phyloP scores from a whole-genome alignment of 2,329 filamentous ascomycete genomes.

The Paraconiothyrium brasiliense region DNA sequence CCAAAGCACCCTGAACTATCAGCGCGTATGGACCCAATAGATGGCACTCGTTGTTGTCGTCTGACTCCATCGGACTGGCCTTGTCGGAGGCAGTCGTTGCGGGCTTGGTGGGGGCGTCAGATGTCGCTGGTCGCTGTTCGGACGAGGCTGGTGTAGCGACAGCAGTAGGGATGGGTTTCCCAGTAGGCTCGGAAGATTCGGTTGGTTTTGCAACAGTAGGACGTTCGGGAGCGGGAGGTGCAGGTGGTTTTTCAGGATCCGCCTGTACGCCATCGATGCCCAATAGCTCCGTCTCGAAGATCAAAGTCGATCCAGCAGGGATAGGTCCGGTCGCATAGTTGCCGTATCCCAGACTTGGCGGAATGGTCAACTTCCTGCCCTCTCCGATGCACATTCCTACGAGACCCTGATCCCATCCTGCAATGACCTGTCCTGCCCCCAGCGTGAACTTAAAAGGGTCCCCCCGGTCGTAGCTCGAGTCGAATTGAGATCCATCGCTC shows the following conservation, averaged over 20 bases:
- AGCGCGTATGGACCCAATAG: conserved; percentile 91
- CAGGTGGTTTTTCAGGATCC: conserved; percentile 21
- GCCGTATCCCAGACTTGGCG: conserved; percentile 87
- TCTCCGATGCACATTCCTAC: conserved; percentile 96
- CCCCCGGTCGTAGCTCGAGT: conserved; percentile 81
- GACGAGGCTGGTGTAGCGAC: conserved; percentile 23
- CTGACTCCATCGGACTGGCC: conserved; percentile 50
- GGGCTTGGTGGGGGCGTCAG: conserved; percentile 22
- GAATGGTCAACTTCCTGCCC: conserved; percentile 86
- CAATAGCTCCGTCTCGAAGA: conserved; percentile 93
- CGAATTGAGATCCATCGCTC: conserved; percentile 78
- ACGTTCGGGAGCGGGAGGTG: conserved; percentile 22
- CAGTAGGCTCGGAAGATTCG: conserved; percentile 19
- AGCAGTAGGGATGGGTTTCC: conserved; percentile 18
- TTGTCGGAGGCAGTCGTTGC: conserved; percentile 29
- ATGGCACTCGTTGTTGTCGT: conserved; percentile 78
- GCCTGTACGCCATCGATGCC: conserved; percentile 70
- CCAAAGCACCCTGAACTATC: conserved; percentile 86
- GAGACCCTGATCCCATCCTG: conserved; percentile 92
- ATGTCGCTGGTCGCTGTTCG: conserved; percentile 23
- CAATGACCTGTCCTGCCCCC: conserved; percentile 85
- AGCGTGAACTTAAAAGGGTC: conserved; percentile 81
- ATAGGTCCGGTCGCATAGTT: conserved; percentile 77
- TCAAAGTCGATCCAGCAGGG: conserved; percentile 78
- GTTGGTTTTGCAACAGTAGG: conserved; percentile 24